Evolutionary conservation across 306 rosid genomes (phyloP).

Genomic region (Lagenaria siceraria): DNA sequence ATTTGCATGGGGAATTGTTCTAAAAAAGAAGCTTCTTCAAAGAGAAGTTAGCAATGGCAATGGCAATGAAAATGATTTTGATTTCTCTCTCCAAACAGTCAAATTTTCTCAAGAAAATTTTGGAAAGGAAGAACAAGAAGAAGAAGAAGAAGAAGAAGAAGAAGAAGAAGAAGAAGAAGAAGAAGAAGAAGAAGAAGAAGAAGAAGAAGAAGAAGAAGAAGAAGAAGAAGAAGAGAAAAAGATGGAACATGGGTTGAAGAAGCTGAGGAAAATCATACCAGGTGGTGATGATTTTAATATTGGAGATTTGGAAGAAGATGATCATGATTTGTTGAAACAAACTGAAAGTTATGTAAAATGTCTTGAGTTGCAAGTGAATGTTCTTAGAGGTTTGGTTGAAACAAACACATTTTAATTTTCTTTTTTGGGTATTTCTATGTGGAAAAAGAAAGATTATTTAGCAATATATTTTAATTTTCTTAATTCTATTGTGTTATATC

Average conservation of each 20-base stretch:
- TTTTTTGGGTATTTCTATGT: background rate
- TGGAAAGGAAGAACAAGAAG: background rate
- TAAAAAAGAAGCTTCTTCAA: constrained; percentile 43
- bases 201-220: background rate
- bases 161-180: background rate
- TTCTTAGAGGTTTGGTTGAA: constrained; percentile 39
- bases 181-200: background rate
- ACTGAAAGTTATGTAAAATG: constrained; percentile 43
- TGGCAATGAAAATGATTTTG: background rate
- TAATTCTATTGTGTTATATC: background rate
- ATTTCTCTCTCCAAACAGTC: background rate
- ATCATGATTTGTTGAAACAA: constrained; percentile 33
- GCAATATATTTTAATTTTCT: background rate
- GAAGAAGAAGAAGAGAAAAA: background rate
- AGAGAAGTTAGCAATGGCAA: background rate
- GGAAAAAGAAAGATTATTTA: background rate
- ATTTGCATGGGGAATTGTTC: constrained; percentile 53
- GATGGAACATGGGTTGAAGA: background rate
- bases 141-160: background rate
- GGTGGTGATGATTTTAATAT: constrained; percentile 37
- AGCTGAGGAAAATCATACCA: constrained; percentile 18
- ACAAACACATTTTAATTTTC: constrained; percentile 2
- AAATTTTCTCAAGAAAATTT: background rate
- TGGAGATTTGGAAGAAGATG: constrained; percentile 24
- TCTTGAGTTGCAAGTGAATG: constrained; percentile 56